phyloP scores from a whole-genome alignment of 176 grass and related monocot genomes.

The Ananas comosus region DNA sequence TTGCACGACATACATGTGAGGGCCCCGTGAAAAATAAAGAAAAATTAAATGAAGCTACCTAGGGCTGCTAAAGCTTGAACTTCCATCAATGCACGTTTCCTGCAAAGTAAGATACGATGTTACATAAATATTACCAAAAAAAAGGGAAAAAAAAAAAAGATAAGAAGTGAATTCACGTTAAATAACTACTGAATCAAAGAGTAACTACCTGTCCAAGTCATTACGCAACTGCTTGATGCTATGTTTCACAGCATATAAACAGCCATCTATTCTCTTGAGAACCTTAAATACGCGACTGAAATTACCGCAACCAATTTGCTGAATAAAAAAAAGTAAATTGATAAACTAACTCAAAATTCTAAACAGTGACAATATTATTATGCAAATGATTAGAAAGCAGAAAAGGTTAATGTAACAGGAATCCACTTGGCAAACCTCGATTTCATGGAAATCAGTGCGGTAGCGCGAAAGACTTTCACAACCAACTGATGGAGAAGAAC shows the following conservation, averaged over 20 bases:
- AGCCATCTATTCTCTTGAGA: slow-evolving; percentile 95
- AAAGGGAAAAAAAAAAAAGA: background rate
- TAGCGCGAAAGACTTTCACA: slow-evolving; percentile 80
- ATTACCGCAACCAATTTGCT: slow-evolving; percentile 93
- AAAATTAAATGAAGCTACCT: slow-evolving; percentile 34
- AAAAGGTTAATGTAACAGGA: background rate
- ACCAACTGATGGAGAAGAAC: slow-evolving; percentile 53
- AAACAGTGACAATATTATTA: background rate
- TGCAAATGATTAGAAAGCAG: slow-evolving; percentile 2
- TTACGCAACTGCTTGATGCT: slow-evolving; percentile 64
- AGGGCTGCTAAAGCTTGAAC: slow-evolving; percentile 91
- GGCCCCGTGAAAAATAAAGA: slow-evolving; percentile 9
- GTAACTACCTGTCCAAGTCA: slow-evolving; percentile 72
- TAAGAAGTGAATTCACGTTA: background rate
- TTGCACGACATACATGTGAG: too few species aligned
- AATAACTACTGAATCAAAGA: background rate
- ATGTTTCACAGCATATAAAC: slow-evolving; percentile 89
- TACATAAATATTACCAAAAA: slow-evolving; percentile 11
- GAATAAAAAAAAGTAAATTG: slow-evolving; percentile 19
- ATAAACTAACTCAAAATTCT: slow-evolving; percentile 12
- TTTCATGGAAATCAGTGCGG: slow-evolving; percentile 84
- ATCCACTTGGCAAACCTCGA: slow-evolving; percentile 42
- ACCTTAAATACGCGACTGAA: slow-evolving; percentile 92
- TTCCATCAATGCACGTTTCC: slow-evolving; percentile 83
- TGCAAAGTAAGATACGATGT: slow-evolving; percentile 37